phyloP scores from a whole-genome alignment of 2,329 filamentous ascomycete genomes.

The Cladosporium phlei region DNA sequence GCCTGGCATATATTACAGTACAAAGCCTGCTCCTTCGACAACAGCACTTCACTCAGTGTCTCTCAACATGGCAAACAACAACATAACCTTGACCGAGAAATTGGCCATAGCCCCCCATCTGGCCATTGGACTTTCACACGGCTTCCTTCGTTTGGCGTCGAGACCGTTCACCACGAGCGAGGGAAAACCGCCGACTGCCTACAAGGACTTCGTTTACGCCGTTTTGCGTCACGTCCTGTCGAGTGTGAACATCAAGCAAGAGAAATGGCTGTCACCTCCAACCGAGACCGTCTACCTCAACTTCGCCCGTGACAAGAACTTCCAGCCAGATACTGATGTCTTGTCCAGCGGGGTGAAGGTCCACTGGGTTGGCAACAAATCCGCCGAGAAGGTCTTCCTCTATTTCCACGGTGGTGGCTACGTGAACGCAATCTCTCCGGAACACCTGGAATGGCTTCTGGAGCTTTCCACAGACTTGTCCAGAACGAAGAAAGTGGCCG shows the following conservation, averaged over 20 bases:
- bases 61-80: slow-evolving; percentile 7
- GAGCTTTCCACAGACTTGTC: slow-evolving; percentile 41
- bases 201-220: slow-evolving; percentile 4
- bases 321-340: slow-evolving; percentile 36
- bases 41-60: too few species aligned
- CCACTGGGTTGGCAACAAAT: slow-evolving; percentile 43
- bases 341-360: slow-evolving; percentile 42
- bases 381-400: slow-evolving; percentile 39
- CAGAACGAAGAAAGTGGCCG: slow-evolving; percentile 36
- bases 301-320: slow-evolving; percentile 31
- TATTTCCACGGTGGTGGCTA: slow-evolving; percentile 55
- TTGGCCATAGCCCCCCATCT: slow-evolving; percentile 3
- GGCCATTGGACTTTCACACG: neutral
- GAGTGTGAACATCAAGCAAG: slow-evolving; percentile 27
- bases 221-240: neutral
- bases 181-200: slow-evolving; percentile 5
- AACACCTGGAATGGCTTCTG: slow-evolving; percentile 47
- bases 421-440: slow-evolving; percentile 42
- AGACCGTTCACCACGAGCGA: slow-evolving; percentile 8
- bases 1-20: too few species aligned
- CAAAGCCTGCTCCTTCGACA: too few species aligned
- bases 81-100: slow-evolving; percentile 5
- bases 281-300: slow-evolving; percentile 34
- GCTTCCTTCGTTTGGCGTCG: neutral
- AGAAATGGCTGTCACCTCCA: slow-evolving; percentile 31